These are phyloP conservation scores for Evernia prunastri DNA, from an alignment of 495 filamentous ascomycete genomes.

Conservation along the genomic window DNA sequence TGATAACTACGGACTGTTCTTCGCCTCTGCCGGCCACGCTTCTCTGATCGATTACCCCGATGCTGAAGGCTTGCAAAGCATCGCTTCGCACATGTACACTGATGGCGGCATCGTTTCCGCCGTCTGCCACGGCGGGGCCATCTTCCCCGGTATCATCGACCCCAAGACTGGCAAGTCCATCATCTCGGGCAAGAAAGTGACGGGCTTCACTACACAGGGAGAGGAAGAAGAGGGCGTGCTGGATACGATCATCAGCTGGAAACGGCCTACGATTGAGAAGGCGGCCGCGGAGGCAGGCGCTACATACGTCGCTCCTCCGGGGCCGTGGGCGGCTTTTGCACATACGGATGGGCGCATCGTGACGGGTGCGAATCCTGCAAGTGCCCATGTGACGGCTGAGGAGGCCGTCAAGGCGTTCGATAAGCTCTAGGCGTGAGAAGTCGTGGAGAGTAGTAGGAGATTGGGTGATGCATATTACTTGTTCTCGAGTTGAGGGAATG, in stretches of 20 bases:
- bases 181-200: slow-evolving; percentile 37
- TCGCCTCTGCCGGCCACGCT: slow-evolving; percentile 44
- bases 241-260: slow-evolving; percentile 32
- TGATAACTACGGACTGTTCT: slow-evolving; percentile 38
- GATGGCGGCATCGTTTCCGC: slow-evolving; percentile 37
- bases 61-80: slow-evolving; percentile 38
- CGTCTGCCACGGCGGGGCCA: slow-evolving; percentile 42
- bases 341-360: slow-evolving; percentile 27
- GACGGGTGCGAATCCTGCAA: slow-evolving; percentile 9
- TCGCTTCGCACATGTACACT: slow-evolving; percentile 36
- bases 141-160: slow-evolving; percentile 41
- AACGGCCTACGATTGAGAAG: slow-evolving; percentile 31
- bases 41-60: slow-evolving; percentile 43
- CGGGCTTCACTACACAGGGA: slow-evolving; percentile 43
- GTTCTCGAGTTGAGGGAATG: too few relatives aligned
- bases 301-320: slow-evolving; percentile 26
- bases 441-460: too few relatives aligned
- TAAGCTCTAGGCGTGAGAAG: background rate
- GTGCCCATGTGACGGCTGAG: slow-evolving; percentile 6
- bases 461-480: too few relatives aligned
- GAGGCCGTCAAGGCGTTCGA: slow-evolving; percentile 9
- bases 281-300: slow-evolving; percentile 25
- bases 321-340: slow-evolving; percentile 33
- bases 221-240: slow-evolving; percentile 35
- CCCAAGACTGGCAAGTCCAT: slow-evolving; percentile 35